phyloP scores from a whole-genome alignment of 1,284 basidiomycete genomes.

The Cutaneotrichosporon mucoides region DNA sequence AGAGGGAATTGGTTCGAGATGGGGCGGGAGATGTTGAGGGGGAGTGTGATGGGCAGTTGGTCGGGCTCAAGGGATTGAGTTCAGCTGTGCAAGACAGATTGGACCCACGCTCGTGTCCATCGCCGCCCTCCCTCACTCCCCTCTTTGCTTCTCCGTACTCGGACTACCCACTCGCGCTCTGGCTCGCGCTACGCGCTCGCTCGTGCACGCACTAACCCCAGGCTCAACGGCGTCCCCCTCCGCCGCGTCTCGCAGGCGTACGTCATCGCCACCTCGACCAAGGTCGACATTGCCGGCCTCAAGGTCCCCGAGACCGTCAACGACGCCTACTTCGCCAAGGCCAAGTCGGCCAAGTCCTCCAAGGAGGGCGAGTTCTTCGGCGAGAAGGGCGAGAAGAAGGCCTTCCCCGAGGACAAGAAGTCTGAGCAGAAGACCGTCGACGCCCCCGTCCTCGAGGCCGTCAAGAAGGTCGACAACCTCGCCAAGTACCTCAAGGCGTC shows the following conservation, averaged over 20 bases:
- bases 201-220: slow-evolving; percentile 17
- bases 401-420: slow-evolving; percentile 83
- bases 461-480: slow-evolving; percentile 91
- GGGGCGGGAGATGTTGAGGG: too few relatives aligned
- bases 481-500: slow-evolving; percentile 89
- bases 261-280: slow-evolving; percentile 97
- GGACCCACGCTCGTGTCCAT: too few relatives aligned
- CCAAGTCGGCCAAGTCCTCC: slow-evolving; percentile 64
- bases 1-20: too few relatives aligned
- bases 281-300: slow-evolving; percentile 75
- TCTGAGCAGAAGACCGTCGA: slow-evolving; percentile 89
- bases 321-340: slow-evolving; percentile 93
- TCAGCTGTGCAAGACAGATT: too few relatives aligned
- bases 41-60: too few relatives aligned
- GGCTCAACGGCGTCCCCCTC: slow-evolving; percentile 93
- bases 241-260: slow-evolving; percentile 99
- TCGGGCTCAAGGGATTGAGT: too few relatives aligned
- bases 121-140: too few relatives aligned
- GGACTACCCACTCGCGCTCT: too few relatives aligned
- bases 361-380: slow-evolving; percentile 96
- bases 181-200: too few relatives aligned
- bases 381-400: slow-evolving; percentile 82
- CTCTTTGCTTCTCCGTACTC: too few relatives aligned
- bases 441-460: slow-evolving; percentile 72
- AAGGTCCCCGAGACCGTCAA: slow-evolving; percentile 78